Base-by-base conservation (phyloP, 176 grass and related monocot genomes). In the Miscanthus lutarioriparius region DNA sequence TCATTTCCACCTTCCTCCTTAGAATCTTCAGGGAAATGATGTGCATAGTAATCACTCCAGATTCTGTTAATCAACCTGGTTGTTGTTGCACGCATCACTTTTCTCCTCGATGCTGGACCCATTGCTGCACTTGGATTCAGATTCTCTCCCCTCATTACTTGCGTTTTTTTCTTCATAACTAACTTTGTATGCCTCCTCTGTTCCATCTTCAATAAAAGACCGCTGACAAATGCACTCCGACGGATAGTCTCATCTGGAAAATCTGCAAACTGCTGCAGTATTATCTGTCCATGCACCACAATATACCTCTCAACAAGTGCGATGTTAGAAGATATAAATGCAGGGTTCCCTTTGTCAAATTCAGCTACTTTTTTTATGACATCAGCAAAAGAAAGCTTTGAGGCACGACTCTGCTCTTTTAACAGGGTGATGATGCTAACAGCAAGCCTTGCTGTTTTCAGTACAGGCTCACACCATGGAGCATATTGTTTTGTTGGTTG, bases 251-350 rank as follows among this genome's bases (percentile, higher is more conserved):
- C 90, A 88, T 97, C 95, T 44, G 95, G 95, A 82, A 91, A 97
- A 78, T 97, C 95, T 82, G 92, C 79, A 84, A 97, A 97, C 83
- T 97, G 95, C 79, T 97, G 95, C 87, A 97, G 89, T 78, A 97
- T 93, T 67, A 97, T 97, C 72, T 94, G 92, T 38, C 92, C 92
- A 83, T 97, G 95, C 72, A 97, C 95, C 75, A 94, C 90, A 88
- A 94, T 84, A 73, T 94, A 97, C 69, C 92, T 88, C 87, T 97
- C 95, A 84, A 97, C 92, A 59, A 91, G 82, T 49, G 59, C 26
- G 17, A 89, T 74, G 51, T 91, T 94, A 32, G 92, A 83, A 10
- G 93, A 99, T 87, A 94, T 91, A 80, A 84, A 89, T 76, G 88
- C 83, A 76, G 97, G 76, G 47, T 91, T 58, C 40, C 54, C 88